Evolutionary conservation across 768 basidiomycete genomes (phyloP), one percentile per base, ranked within the genome.

Genomic region (Termitomyces sp.): DNA sequence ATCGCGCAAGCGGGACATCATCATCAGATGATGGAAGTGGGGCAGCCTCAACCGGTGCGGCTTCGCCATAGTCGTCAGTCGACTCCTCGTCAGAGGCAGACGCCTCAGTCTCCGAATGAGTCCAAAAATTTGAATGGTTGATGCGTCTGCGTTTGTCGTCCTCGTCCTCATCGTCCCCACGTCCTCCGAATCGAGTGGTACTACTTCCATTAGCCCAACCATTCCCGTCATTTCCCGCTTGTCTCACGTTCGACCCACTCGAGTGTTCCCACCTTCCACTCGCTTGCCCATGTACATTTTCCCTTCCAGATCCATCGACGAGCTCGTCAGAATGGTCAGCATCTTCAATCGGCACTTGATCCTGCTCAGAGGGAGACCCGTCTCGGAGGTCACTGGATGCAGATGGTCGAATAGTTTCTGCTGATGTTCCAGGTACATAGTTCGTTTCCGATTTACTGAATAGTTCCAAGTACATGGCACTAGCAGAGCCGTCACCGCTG

Each of bases 1-100:
- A 79, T 63, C 83, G 85, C 3, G 93, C 94, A 16, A 96, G 79
- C 1, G 94, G 94, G 1, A 93, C 77, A 64, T 96, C 88, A 68
- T 96, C 93, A 56, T 91, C 86, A 41, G 81, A 77, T 33, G 72
- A 72, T 35, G 70, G 20, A 10, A 46, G 68, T 10, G 57, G 20
- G 46, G 43, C 55, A 48, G 43, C 55, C 43, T 40, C n/a, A 48
- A 65, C 51, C 66, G 62, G 57, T 48, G 61, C 49, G 57, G 69
- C 56, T 71, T 77, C 66, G 20, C 70, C 68, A 57, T 78, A 74
- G 62, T 82, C 79, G 50, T 79, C 75, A 5, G 73, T 72, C 43
- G 67, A 70, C 20, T 70, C 67, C 23, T 76, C 75, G 13, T 74
- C 73, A 5, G 78, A 79, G 47, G 80, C 82, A 23, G 78, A 77